Conservation (phyloP, 164 flowering plant genomes). For the Santalum album region DNA sequence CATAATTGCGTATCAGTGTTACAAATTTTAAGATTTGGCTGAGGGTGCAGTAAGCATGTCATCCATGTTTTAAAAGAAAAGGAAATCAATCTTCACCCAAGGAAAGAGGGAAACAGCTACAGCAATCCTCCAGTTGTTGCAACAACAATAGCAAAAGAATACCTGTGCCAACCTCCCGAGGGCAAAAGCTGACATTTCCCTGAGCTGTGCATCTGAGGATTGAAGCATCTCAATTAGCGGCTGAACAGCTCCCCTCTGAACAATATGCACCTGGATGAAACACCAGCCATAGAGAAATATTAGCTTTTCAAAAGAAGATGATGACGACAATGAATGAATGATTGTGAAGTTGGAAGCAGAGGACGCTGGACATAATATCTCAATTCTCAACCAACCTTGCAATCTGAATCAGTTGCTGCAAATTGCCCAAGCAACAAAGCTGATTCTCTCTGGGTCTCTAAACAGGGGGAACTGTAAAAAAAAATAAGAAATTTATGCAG, state of each 20-base stretch:
- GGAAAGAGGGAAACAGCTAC: too few relatives aligned
- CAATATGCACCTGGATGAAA: constrained; percentile 78
- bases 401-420: constrained; percentile 92
- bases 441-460: constrained; percentile 91
- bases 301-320: background rate
- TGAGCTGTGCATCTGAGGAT: constrained; percentile 74
- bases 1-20: too few relatives aligned
- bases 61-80: too few relatives aligned
- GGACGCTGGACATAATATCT: background rate
- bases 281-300: background rate
- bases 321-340: background rate
- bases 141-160: too few relatives aligned
- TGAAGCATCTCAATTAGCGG: constrained; percentile 98
- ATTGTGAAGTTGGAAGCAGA: too few relatives aligned
- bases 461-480: constrained; percentile 70
- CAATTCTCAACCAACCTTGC: constrained; percentile 47
- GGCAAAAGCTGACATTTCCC: constrained; percentile 98
- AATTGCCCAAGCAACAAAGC: constrained; percentile 90
- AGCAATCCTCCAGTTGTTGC: too few relatives aligned
- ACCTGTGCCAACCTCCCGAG: constrained; percentile 98
- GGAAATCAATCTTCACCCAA: too few relatives aligned
- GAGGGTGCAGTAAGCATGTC: too few relatives aligned
- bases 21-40: too few relatives aligned
- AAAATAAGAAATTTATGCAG: too few relatives aligned
- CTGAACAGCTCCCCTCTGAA: constrained; percentile 93